Base-by-base conservation (phyloP, 2,329 filamentous ascomycete genomes). In the Pyrenochaeta sp. region DNA sequence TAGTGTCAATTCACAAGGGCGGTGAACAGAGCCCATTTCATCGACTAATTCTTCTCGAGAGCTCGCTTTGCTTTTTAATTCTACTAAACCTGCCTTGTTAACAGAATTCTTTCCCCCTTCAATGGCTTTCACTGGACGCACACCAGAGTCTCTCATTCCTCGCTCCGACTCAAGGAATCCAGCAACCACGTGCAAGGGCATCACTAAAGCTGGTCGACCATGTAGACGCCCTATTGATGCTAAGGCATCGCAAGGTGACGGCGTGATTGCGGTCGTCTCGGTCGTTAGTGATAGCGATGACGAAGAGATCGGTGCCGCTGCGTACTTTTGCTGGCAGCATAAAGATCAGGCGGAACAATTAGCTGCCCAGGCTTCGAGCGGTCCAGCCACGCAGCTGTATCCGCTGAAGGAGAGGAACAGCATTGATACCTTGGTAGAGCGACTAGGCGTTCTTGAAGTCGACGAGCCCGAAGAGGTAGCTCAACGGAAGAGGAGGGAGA, bases 271-370 rank as follows among this genome's bases (percentile, higher is more conserved):
- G 12, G 72, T 82, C 2, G 69, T 77, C 2, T 76, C 78, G 9
- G 78, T 81, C 5, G 59, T 65, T 15, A 64, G 64, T 36, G 71
- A 74, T 40, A 67, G 68, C 49, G 84, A 87, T 59, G 83, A 85
- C 2, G 79, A 81, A 55, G 83, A 86, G 47, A 84, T 87, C 59
- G 82, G 79, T 34, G 86, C 88, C 56, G 77, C 78, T 4, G 82
- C 79, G n/a, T 85, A 89, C 49, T 97, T 93, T 79, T 98, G 94
- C 82, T 97, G 91, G 90, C 93, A 97, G 76, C 95, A 99, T 81
- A 93, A 91, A 74, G 92, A 95, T 56, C 95, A 99, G 77, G 92
- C 92, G 2, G 74, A 80, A 52, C 73, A 67, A 12, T 56, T 80
- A 13, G 69, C 54, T 72, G 57, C 64, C 13, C 55, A 55, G 25